phyloP scores from a whole-genome alignment of 495 filamentous ascomycete species.

The Aspergillus incahuasiensis region DNA sequence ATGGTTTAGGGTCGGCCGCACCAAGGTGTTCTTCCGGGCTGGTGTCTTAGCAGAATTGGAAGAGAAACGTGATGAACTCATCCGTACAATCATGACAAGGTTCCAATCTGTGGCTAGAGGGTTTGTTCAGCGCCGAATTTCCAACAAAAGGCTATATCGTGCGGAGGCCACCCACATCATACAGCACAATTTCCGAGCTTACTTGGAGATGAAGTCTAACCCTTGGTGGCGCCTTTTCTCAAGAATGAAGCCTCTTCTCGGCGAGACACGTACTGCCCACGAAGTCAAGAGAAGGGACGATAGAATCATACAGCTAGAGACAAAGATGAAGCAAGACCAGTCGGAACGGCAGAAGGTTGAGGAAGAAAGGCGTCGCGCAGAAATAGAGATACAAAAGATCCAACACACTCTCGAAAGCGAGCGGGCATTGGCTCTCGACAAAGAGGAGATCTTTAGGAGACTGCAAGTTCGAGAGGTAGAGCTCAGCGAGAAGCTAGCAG shows the following conservation, averaged over 20 bases:
- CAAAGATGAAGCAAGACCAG: conserved; percentile 73
- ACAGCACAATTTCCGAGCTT: conserved; percentile 85
- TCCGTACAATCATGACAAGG: conserved; percentile 85
- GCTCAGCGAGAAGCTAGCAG: conserved; percentile 84
- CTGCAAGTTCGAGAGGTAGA: conserved; percentile 86
- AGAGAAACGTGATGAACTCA: conserved; percentile 87
- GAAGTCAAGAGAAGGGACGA: conserved; percentile 95
- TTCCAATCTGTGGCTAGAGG: conserved; percentile 92
- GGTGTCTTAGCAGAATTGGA: conserved; percentile 95
- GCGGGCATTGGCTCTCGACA: conserved; percentile 88
- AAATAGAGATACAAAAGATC: conserved; percentile 80
- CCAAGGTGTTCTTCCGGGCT: conserved; percentile 97
- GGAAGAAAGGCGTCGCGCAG: conserved; percentile 83
- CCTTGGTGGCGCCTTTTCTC: conserved; percentile 97
- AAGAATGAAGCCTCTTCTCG: conserved; percentile 91
- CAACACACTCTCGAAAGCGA: conserved; percentile 94
- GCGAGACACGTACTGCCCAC: conserved; percentile 80
- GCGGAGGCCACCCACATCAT: conserved; percentile 94
- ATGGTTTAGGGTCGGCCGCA: conserved; percentile 88
- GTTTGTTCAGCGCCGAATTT: conserved; percentile 80
- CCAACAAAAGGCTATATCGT: conserved; percentile 87
- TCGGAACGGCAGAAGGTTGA: conserved; percentile 76
- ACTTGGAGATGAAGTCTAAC: conserved; percentile 79
- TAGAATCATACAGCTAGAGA: conserved; percentile 79
- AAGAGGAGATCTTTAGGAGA: conserved; percentile 96